These are phyloP conservation scores for Emergomyces africanus DNA, from an alignment of 2,329 filamentous ascomycete genomes.

Conservation along the genomic window DNA sequence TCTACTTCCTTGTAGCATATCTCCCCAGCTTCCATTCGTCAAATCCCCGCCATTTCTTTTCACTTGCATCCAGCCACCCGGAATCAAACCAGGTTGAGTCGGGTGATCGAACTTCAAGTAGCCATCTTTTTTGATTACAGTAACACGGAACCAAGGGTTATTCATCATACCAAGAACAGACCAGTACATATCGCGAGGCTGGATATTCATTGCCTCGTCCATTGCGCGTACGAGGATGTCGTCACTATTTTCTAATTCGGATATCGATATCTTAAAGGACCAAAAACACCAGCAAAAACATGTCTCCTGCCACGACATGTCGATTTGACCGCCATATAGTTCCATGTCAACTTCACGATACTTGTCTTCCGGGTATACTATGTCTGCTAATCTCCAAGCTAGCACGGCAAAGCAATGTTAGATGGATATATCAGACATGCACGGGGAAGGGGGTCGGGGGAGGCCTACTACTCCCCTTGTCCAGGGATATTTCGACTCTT, in stretches of 20 bases:
- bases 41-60: constrained; percentile 74
- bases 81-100: constrained; percentile 62
- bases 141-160: constrained; percentile 82
- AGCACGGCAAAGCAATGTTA: neutral
- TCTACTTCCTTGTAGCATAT: constrained; percentile 44
- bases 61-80: constrained; percentile 84
- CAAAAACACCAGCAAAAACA: constrained; percentile 92
- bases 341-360: constrained; percentile 55
- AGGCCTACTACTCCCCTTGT: constrained; percentile 53
- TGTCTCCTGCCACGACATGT: constrained; percentile 69
- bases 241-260: constrained; percentile 49
- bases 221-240: constrained; percentile 75
- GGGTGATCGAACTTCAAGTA: constrained; percentile 73
- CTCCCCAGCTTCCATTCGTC: constrained; percentile 73
- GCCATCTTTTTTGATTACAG: constrained; percentile 55
- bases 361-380: constrained; percentile 73
- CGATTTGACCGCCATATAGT: constrained; percentile 62
- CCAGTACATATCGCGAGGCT: constrained; percentile 94
- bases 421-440: neutral
- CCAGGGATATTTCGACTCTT: constrained; percentile 68
- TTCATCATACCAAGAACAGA: constrained; percentile 96
- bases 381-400: constrained; percentile 61
- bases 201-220: constrained; percentile 78
- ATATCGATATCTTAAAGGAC: constrained; percentile 55
- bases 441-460: neutral